Conservation (phyloP, 2,329 filamentous ascomycete species). For the Diaporthe vaccinii region DNA sequence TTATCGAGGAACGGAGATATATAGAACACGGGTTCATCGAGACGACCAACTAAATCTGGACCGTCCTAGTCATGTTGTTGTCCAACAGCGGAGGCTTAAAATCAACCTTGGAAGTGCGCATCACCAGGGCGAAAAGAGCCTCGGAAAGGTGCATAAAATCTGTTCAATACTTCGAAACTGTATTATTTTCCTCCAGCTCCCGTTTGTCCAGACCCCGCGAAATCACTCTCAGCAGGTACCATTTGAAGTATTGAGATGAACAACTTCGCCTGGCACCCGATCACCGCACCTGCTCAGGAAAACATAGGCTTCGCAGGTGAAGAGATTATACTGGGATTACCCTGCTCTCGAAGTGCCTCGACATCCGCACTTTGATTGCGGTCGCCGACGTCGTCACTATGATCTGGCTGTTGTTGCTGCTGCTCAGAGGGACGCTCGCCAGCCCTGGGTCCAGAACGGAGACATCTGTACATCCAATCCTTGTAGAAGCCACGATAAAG, state of each 20-base stretch:
- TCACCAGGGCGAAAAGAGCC: too few species aligned
- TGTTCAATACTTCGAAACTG: too few species aligned
- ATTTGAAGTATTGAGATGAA: too few species aligned
- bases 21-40: fast-evolving
- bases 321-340: not conserved
- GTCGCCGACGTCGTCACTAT: fast-evolving
- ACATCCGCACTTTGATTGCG: not conserved
- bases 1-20: too few species aligned
- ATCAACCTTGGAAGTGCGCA: too few species aligned
- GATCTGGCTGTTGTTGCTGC: not conserved
- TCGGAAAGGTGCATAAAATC: too few species aligned
- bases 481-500: not conserved
- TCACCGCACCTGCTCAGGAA: not conserved
- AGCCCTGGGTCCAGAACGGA: not conserved
- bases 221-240: too few species aligned
- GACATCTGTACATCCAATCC: not conserved
- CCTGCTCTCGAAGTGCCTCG: not conserved
- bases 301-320: not conserved
- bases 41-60: too few species aligned
- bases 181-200: too few species aligned
- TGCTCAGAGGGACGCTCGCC: not conserved
- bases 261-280: not conserved
- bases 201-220: too few species aligned
- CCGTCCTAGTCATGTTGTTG: too few species aligned
- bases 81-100: too few species aligned